Evolutionary conservation across 2,329 filamentous ascomycete species (phyloP).

Genomic region (Balansia obtecta): DNA sequence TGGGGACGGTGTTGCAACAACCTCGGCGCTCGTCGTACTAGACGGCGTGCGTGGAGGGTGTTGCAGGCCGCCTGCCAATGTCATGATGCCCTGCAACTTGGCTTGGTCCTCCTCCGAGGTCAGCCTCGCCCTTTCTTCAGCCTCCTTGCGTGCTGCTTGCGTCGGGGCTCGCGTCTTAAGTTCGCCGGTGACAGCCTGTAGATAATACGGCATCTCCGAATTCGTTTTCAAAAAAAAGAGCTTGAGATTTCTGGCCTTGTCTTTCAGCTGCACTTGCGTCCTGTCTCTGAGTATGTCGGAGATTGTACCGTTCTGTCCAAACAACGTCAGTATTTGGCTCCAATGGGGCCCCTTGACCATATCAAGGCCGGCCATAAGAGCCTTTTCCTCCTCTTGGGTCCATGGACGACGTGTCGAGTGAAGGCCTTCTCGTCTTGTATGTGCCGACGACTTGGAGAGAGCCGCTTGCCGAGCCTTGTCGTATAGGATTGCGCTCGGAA

Average conservation of each 20-base stretch:
- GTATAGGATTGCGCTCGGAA: slow-evolving; percentile 42
- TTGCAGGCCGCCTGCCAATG: slow-evolving; percentile 39
- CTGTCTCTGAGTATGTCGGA: slow-evolving; percentile 77
- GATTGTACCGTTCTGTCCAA: slow-evolving; percentile 66
- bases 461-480: slow-evolving; percentile 47
- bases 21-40: slow-evolving; percentile 14
- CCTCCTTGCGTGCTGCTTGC: slow-evolving; percentile 56
- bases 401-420: slow-evolving; percentile 63
- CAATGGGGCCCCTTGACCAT: slow-evolving; percentile 84
- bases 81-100: slow-evolving; percentile 47
- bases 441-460: slow-evolving; percentile 41
- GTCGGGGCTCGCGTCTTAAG: slow-evolving; percentile 73
- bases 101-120: slow-evolving; percentile 48
- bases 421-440: slow-evolving; percentile 42
- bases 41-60: slow-evolving; percentile 21
- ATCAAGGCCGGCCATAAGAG: slow-evolving; percentile 77
- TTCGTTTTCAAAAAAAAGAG: slow-evolving; percentile 86
- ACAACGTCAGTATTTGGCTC: slow-evolving; percentile 81
- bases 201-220: slow-evolving; percentile 78
- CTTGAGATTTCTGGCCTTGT: slow-evolving; percentile 83
- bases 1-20: slow-evolving; percentile 22
- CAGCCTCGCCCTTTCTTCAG: slow-evolving; percentile 48
- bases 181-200: slow-evolving; percentile 81
- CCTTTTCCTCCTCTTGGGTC: slow-evolving; percentile 82
- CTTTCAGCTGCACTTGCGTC: slow-evolving; percentile 84